These are phyloP conservation scores for Pythium aristosporum DNA, from an alignment of 352 stramenopile species.

Conservation along the genomic window DNA sequence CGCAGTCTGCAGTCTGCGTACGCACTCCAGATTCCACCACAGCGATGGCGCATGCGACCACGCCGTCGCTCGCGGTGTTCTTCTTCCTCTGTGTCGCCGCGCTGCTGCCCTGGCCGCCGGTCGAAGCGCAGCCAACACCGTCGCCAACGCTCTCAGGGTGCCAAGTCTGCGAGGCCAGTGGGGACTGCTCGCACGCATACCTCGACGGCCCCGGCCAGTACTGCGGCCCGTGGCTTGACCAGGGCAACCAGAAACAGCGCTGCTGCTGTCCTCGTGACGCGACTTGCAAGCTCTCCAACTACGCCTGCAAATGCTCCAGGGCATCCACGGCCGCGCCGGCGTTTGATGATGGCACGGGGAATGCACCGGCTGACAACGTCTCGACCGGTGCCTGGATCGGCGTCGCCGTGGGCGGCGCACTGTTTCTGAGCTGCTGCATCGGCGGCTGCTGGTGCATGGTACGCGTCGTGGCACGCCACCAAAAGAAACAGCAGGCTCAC, in stretches of 20 bases:
- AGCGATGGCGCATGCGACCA: background rate
- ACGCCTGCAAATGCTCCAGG: slow-evolving; percentile 24
- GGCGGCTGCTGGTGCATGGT: slow-evolving; percentile 4
- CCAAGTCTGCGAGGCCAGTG: slow-evolving; percentile 24
- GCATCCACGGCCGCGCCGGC: background rate
- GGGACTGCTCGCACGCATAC: slow-evolving; percentile 35
- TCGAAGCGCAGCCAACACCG: slow-evolving; percentile 2
- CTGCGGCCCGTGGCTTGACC: slow-evolving; percentile 35
- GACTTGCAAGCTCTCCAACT: slow-evolving; percentile 26
- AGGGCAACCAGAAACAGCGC: slow-evolving; percentile 19
- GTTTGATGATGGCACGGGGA: background rate
- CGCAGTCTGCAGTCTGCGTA: too few relatives aligned
- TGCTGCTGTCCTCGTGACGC: slow-evolving; percentile 35
- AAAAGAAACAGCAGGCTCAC: background rate
- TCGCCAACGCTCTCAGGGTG: slow-evolving; percentile 26
- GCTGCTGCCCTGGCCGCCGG: background rate
- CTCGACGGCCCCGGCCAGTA: slow-evolving; percentile 30
- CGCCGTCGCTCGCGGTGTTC: background rate
- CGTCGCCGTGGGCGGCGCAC: background rate
- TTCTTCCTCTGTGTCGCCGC: slow-evolving; percentile 1
- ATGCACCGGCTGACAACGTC: background rate
- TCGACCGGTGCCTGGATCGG: slow-evolving; percentile 13
- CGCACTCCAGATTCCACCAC: background rate
- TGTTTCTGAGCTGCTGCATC: slow-evolving; percentile 6
- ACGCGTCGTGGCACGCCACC: background rate